Evolutionary conservation across 2,329 filamentous ascomycete species (phyloP).

Genomic region (Aspergillus pseudoglaucus): DNA sequence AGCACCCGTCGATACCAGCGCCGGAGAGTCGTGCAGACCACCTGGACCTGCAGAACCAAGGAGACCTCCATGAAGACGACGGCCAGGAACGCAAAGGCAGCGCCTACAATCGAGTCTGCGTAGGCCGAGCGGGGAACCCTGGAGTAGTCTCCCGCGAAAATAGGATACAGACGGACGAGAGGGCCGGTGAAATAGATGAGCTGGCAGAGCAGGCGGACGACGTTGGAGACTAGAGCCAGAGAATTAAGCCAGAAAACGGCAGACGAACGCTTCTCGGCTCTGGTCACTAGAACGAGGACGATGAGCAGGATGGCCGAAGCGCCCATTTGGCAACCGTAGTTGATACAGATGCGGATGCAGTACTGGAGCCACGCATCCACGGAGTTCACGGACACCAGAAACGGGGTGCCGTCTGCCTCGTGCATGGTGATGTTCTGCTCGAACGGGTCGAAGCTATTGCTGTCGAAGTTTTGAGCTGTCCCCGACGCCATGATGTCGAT

Average conservation of each 20-base stretch:
- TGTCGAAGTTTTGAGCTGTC: no score
- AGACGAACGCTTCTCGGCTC: slow-evolving; percentile 57
- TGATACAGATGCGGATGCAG: slow-evolving; percentile 49
- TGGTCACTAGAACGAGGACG: slow-evolving; percentile 62
- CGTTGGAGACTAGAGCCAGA: slow-evolving; percentile 54
- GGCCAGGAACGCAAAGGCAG: slow-evolving; percentile 48
- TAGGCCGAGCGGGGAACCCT: slow-evolving; percentile 41
- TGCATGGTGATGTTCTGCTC: slow-evolving; percentile 47
- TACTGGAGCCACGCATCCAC: slow-evolving; percentile 45
- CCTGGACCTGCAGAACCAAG: slow-evolving; percentile 56
- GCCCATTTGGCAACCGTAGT: slow-evolving; percentile 65
- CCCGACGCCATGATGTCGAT: slow-evolving; percentile 9
- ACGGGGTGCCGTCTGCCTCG: slow-evolving; percentile 36
- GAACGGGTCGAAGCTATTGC: slow-evolving; percentile 43
- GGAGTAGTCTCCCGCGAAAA: slow-evolving; percentile 51
- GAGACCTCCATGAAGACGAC: slow-evolving; percentile 52
- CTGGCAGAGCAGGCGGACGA: slow-evolving; percentile 44
- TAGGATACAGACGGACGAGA: slow-evolving; percentile 56
- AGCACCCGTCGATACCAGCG: slow-evolving; percentile 40
- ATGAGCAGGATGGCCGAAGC: slow-evolving; percentile 59
- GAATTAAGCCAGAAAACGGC: slow-evolving; percentile 61
- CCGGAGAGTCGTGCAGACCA: slow-evolving; percentile 51
- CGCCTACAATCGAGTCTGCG: slow-evolving; percentile 43
- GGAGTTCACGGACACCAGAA: slow-evolving; percentile 36
- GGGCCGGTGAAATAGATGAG: slow-evolving; percentile 54